Base-by-base conservation (phyloP, 2,329 filamentous ascomycete species). In the Alternaria postmessia region DNA sequence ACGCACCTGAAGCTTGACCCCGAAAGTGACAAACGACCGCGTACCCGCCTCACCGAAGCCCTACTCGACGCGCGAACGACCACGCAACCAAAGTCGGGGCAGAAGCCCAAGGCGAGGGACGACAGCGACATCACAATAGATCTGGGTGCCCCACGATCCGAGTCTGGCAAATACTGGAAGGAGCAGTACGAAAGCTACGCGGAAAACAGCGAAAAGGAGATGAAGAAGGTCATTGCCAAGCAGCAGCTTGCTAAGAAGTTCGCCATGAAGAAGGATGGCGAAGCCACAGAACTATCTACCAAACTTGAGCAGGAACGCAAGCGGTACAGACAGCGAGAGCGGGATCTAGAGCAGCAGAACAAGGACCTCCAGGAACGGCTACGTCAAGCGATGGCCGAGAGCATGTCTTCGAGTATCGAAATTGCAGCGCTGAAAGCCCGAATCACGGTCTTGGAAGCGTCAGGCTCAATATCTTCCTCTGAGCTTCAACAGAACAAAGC, bases 141-240 rank as follows among this genome's bases (percentile, higher is more conserved):
- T 69, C 80, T 92, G 49, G 89, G 90, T 63, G 88, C 92, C 69
- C 91, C 91, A 7, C 86, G 88, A 64, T 92, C 91, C 2, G 86
- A 90, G 60, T 93, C 91, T 4, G 91, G 91, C 7, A 88, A 86
- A 69, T 93, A 91, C 78, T 94, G 91, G 91, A 94, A 94, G 78
- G 85, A 87, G 24, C 87, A 93, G 72, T 94, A 91, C 69, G 86
- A 92, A 66, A 86, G 84, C 55, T 94, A 94, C 71, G 88, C 91
- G 49, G 83, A 87, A 44, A 89, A 91, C 63, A 91, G 91, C 64
- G 88, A 87, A 75, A 85, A 83, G 43, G 90, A 94, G 76, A 89
- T 93, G 83, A 88, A 89, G 80, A 92, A 90, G 80, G 83, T 94
- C 72, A 85, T 94, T 73, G 88, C 87, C 73, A 94, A 93, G 82